These are phyloP conservation scores for Penicillium atrosanguineum DNA, from an alignment of 495 filamentous ascomycete species.

Conservation along the genomic window DNA sequence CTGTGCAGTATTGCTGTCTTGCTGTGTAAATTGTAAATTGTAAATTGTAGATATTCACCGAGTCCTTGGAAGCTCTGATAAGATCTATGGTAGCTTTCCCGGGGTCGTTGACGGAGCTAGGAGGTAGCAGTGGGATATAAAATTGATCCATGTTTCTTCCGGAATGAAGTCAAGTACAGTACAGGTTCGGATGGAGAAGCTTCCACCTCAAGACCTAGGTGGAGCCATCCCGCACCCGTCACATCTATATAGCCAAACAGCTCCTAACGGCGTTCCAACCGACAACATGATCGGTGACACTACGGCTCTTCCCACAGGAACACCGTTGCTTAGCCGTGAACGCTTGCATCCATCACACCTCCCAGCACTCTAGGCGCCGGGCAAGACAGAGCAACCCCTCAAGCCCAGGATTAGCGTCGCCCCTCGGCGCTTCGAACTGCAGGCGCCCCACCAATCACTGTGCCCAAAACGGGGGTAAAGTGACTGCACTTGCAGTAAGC, in stretches of 20 bases:
- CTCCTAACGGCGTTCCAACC: background rate
- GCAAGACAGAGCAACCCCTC: conserved; percentile 3
- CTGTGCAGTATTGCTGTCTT: no score
- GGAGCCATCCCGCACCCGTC: background rate
- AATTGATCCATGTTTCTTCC: no score
- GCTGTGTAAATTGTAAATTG: no score
- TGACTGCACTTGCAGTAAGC: conserved; percentile 24
- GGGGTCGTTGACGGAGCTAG: no score
- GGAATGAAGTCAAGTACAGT: background rate
- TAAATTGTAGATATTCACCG: no score
- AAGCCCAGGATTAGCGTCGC: conserved; percentile 13
- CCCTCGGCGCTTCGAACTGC: conserved; percentile 21
- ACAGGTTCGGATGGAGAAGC: background rate
- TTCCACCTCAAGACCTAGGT: background rate
- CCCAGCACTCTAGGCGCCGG: conserved; percentile 12
- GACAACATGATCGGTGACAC: background rate
- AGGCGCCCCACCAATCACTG: conserved; percentile 16
- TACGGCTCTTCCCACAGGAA: background rate
- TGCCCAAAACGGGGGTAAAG: background rate
- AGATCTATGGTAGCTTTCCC: no score
- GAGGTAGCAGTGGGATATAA: no score
- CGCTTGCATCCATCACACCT: background rate
- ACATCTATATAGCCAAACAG: background rate
- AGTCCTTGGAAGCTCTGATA: no score
- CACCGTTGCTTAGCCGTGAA: background rate